Evolutionary conservation across 306 rosid species (phyloP).

Genomic region (Clitoria ternatea): DNA sequence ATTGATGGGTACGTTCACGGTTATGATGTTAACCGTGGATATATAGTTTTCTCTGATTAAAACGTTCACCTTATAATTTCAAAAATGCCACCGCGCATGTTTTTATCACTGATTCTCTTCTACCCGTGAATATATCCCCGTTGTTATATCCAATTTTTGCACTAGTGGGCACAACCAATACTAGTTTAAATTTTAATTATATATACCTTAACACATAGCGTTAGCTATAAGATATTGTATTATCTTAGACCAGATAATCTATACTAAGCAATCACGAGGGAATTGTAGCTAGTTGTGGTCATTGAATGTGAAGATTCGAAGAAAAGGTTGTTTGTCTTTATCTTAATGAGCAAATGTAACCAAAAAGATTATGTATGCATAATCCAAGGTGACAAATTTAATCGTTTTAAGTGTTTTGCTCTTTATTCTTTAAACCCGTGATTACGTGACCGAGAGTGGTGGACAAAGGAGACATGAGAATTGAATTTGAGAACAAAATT

Average conservation of each 20-base stretch:
- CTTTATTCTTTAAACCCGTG: conserved; percentile 14
- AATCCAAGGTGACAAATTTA: conserved; percentile 4
- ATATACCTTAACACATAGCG: conserved; percentile 13
- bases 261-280: conserved; percentile 24
- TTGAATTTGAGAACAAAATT: conserved; percentile 17
- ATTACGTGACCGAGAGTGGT: conserved; percentile 26
- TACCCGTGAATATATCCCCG: too few species aligned
- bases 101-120: too few species aligned
- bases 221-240: conserved; percentile 20
- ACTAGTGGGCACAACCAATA: conserved; percentile 25
- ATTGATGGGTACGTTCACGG: too few species aligned
- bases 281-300: conserved; percentile 14
- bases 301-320: conserved; percentile 43
- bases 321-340: conserved; percentile 55
- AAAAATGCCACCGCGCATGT: too few species aligned
- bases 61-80: too few species aligned
- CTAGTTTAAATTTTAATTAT: conserved; percentile 26
- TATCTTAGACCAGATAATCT: conserved; percentile 2
- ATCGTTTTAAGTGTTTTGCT: too few species aligned
- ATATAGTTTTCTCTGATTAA: too few species aligned
- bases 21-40: too few species aligned
- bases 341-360: conserved; percentile 25
- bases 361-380: conserved; percentile 32
- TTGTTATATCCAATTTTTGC: too few species aligned
- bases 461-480: conserved; percentile 31